Evolutionary conservation across 2,329 filamentous ascomycete species (phyloP).

Genomic region (Curvularia spicifera): DNA sequence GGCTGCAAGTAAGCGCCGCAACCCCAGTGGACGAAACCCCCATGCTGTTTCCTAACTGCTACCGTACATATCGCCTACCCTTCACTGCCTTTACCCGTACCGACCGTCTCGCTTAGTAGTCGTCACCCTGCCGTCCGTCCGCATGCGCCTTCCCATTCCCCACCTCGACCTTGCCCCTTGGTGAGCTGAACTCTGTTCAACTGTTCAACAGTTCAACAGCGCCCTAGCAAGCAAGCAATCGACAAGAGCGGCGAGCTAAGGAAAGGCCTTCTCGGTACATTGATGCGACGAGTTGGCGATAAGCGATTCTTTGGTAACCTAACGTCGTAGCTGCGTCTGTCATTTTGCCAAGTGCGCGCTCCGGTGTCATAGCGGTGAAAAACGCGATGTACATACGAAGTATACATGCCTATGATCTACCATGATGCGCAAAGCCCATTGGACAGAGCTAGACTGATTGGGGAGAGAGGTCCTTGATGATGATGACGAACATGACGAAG

Average conservation of each 20-base stretch:
- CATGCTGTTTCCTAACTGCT: neutral
- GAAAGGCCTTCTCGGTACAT: neutral
- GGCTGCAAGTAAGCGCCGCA: neutral
- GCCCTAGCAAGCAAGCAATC: neutral
- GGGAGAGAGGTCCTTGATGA: neutral
- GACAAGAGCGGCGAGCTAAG: neutral
- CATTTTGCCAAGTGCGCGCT: neutral
- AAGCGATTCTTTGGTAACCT: neutral
- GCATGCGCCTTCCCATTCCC: neutral
- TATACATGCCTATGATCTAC: neutral
- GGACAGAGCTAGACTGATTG: neutral
- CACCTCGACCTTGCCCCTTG: neutral
- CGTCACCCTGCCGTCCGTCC: neutral
- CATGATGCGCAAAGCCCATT: neutral
- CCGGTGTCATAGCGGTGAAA: neutral
- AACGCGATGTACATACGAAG: neutral
- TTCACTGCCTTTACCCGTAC: constrained; percentile 2
- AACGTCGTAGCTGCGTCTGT: neutral
- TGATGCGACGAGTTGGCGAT: neutral
- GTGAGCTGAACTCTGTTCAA: constrained; percentile 2
- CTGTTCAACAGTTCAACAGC: neutral
- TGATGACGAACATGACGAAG: neutral
- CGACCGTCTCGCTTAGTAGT: constrained; percentile 1
- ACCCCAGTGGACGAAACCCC: neutral
- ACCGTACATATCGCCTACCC: neutral